Base-by-base conservation (phyloP, 805 yeast species). In the Torulaspora gathmanii region DNA sequence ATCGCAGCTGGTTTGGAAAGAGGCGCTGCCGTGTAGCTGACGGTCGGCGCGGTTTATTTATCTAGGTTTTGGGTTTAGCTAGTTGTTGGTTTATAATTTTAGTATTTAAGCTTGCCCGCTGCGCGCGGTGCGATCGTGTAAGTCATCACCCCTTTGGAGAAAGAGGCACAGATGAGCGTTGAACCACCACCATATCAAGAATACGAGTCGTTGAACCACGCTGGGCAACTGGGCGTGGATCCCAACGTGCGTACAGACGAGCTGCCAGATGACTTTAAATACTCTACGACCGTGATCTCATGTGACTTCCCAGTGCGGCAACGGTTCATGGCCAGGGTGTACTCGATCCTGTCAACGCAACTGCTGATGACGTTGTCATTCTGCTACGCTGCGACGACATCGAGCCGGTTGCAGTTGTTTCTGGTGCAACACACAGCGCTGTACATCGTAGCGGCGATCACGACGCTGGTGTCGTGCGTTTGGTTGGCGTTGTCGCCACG, bases 301-400 rank as follows among this genome's bases (percentile, higher is more conserved):
- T 86, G 95, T 65, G 86, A 83, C 47, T 68, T 86, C 41, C 79
- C 83, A 12, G 72, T 88, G 31, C 78, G 96, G 55, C 85, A 83
- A 52, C 74, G 80, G 62, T 88, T 88, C 56, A 70, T 86, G 54
- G 75, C 89, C 47, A 85, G 84, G 59, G 96, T 88, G 7, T 89
- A 87, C 65, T 70, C 87, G 5, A 72, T 89, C 37, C 71, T 88
- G 40, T 64, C 80, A 10, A 66, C 74, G 4, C 96, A 88, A 65
- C 61, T 88, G 29, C 61, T 80, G 25, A 65, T 71, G 23, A 86
- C 95, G 0, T 72, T 82, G 17, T 65, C 73, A 5, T 57, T 56
- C 26, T 51, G 62, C 16, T 42, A 54, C 6, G 46, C 49, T 5
- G 61, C 57, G 2, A 49, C 54, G 27, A 50, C 51, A 15, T 47